Evolutionary conservation across 805 yeast genomes (phyloP).

Genomic region (Saccharomycopsis amapae): DNA sequence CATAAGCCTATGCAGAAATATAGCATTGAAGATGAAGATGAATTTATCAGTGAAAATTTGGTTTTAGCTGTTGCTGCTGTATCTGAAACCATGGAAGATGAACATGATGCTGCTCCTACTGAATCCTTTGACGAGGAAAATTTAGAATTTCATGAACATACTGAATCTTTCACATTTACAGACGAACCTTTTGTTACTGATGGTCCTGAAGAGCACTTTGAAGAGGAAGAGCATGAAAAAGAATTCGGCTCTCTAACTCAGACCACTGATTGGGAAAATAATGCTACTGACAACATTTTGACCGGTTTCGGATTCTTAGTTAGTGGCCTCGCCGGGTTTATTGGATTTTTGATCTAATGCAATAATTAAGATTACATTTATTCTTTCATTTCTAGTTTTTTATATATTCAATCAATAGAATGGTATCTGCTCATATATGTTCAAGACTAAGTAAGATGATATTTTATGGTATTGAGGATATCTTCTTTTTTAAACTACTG

Average conservation of each 20-base stretch:
- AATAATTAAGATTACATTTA: too few relatives aligned
- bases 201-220: not conserved
- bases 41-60: conserved; percentile 4
- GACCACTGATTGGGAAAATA: conserved; percentile 6
- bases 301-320: conserved; percentile 2
- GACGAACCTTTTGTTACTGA: too few relatives aligned
- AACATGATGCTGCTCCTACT: not conserved
- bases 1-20: conserved; percentile 26
- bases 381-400: too few relatives aligned
- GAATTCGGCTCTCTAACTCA: not conserved
- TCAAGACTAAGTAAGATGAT: too few relatives aligned
- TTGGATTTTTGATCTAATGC: conserved; percentile 7
- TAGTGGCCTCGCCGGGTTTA: not conserved
- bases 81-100: too few relatives aligned
- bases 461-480: too few relatives aligned
- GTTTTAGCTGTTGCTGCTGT: conserved; percentile 1
- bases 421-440: too few relatives aligned
- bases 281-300: not conserved
- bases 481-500: too few relatives aligned
- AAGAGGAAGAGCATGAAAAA: not conserved
- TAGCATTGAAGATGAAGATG: conserved; percentile 13
- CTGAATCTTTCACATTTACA: too few relatives aligned
- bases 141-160: too few relatives aligned
- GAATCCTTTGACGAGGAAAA: not conserved
- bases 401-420: too few relatives aligned